These are phyloP conservation scores for Populus alba DNA, from an alignment of 345 rosid species.

Conservation along the genomic window DNA sequence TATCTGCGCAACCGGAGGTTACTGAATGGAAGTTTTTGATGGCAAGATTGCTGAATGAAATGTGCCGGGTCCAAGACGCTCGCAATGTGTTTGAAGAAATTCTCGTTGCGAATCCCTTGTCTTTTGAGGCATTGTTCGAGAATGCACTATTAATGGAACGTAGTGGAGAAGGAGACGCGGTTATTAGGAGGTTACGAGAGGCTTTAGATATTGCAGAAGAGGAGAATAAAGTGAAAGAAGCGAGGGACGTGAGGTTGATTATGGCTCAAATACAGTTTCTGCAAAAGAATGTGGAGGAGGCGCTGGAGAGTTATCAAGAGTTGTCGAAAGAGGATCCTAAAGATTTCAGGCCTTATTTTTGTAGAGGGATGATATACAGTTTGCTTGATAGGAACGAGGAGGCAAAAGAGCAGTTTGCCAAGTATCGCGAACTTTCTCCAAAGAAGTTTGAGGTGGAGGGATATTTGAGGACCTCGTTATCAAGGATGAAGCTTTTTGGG, in stretches of 20 bases:
- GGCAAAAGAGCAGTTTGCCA: conserved; percentile 74
- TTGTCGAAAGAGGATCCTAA: conserved; percentile 65
- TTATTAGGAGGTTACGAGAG: conserved; percentile 60
- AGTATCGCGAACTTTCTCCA: conserved; percentile 72
- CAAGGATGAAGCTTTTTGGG: conserved; percentile 72
- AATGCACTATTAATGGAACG: conserved; percentile 79
- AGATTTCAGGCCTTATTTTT: conserved; percentile 80
- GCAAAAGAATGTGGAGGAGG: conserved; percentile 82
- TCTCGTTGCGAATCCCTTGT: conserved; percentile 61
- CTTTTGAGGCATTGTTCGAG: conserved; percentile 89
- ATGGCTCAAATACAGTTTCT: conserved; percentile 81
- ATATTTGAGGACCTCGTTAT: conserved; percentile 63
- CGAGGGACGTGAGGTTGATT: conserved; percentile 74
- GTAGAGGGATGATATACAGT: conserved; percentile 78
- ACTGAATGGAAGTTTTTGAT: conserved; percentile 72
- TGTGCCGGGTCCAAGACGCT: conserved; percentile 60
- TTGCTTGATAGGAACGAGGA: conserved; percentile 71
- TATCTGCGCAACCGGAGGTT: conserved; percentile 53
- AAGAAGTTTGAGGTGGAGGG: conserved; percentile 76
- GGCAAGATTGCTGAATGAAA: conserved; percentile 56
- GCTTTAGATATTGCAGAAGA: conserved; percentile 61
- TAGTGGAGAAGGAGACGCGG: conserved; percentile 73
- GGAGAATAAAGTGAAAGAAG: conserved; percentile 61
- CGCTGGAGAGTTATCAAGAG: conserved; percentile 65
- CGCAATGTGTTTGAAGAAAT: conserved; percentile 83